phyloP scores from a whole-genome alignment of 345 rosid species.

The Carallia pectinifolia region DNA sequence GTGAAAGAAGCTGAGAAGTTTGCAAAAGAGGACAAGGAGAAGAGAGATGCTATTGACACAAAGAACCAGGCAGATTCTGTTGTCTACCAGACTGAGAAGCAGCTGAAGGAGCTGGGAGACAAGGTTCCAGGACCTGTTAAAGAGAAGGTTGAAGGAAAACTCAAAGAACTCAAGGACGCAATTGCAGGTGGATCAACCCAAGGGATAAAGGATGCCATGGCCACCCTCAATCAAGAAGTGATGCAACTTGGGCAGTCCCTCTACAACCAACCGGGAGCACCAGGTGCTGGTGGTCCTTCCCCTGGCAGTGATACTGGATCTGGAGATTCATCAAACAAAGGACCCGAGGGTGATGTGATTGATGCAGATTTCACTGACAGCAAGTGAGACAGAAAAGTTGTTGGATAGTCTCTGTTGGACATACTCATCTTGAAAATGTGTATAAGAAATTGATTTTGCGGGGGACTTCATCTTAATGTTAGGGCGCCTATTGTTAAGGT shows the following conservation, averaged over 20 bases:
- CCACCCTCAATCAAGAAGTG: conserved; percentile 88
- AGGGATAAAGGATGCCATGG: conserved; percentile 72
- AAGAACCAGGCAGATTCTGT: conserved; percentile 96
- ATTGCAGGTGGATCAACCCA: conserved; percentile 71
- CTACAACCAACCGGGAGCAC: conserved; percentile 83
- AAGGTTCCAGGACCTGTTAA: conserved; percentile 83
- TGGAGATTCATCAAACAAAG: conserved; percentile 54
- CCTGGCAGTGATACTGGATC: conserved; percentile 58
- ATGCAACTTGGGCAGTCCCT: conserved; percentile 94
- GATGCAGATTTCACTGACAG: conserved; percentile 92
- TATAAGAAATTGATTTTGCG: conserved; percentile 15
- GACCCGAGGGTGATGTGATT: conserved; percentile 82
- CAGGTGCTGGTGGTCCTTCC: conserved; percentile 55
- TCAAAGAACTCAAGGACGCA: conserved; percentile 78
- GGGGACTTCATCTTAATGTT: conserved; percentile 4
- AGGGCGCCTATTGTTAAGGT: neutral
- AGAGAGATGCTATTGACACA: conserved; percentile 93
- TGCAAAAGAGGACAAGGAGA: conserved; percentile 88
- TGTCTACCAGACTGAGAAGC: conserved; percentile 94
- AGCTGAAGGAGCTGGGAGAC: conserved; percentile 86
- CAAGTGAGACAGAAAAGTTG: conserved; percentile 43
- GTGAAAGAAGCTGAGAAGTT: conserved; percentile 87
- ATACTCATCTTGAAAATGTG: conserved; percentile 2
- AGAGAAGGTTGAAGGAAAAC: conserved; percentile 85
- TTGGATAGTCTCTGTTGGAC: neutral